Base-by-base conservation (phyloP, 1,139 yeast species). In the Yamadazyma friedrichii region DNA sequence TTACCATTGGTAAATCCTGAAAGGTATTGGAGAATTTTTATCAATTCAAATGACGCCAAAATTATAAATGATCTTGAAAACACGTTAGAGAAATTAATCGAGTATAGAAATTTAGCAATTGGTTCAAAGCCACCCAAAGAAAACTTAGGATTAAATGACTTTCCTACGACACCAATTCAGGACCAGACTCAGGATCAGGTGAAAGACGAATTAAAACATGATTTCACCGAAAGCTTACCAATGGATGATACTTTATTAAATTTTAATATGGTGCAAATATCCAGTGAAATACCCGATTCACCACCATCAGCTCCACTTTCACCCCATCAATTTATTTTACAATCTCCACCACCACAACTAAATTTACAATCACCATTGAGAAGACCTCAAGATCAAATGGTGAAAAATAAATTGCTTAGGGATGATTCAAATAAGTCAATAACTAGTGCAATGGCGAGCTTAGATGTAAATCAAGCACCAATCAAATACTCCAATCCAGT, bases 1-100 rank as follows among this genome's bases (percentile, higher is more conserved):
- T 55, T 85, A 26, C 87, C 89, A 1, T 67, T 84, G 48, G 78
- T 79, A 9, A 82, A 82, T 48, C 91, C 91, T 0, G 84, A 82
- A 44, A 64, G 89, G 49, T 84, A 80, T 58, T 84, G 91, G 91
- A 74, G 80, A 44, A 73, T 84, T 2, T 70, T 70, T 27, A 56
- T 84, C 4, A 67, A 67, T 38, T 57, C 77, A 0, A 64, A 58
- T 3, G 72, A 73, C 40, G 46, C 48, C 0, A 45, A 53, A 5
- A 61, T 61, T 1, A 54, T 78, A 10, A 52, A 53, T 11, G 49
- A 52, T 6, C 58, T 79, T 43, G 80, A 72, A 47, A 40, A 36
- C 1, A 61, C 70, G 1, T 62, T 80, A 35, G 62, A 61, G 26
- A 52, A 55, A 3, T 61, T 71, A 9, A 78, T 82, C 17, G 67